Evolutionary conservation across 2,329 filamentous ascomycete species (phyloP).

Genomic region (Colletotrichum zoysiae): DNA sequence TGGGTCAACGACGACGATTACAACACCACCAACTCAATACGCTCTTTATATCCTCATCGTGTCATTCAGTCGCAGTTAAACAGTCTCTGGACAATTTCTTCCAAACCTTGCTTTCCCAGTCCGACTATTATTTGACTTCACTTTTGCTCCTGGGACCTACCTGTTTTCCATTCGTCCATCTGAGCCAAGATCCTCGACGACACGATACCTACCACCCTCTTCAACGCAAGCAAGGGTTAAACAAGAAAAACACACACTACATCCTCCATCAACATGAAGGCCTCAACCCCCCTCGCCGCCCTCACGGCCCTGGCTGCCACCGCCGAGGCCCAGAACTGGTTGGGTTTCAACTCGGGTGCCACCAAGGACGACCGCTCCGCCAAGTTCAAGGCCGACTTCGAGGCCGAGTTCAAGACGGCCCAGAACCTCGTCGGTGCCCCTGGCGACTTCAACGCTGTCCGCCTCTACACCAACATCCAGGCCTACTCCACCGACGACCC

Average conservation of each 20-base stretch:
- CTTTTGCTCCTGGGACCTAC: conserved; percentile 10
- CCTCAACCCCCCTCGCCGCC: conserved; percentile 53
- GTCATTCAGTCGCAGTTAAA: conserved; percentile 17
- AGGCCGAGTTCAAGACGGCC: conserved; percentile 59
- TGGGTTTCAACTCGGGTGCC: conserved; percentile 67
- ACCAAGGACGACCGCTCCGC: conserved; percentile 60
- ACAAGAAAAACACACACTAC: not conserved
- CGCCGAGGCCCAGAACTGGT: conserved; percentile 60
- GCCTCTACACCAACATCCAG: conserved; percentile 77
- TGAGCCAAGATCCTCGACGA: not conserved
- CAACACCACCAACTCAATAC: conserved; percentile 20
- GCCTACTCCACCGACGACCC: conserved; percentile 78
- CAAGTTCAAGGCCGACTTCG: conserved; percentile 66
- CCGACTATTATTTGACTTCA: not conserved
- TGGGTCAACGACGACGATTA: conserved; percentile 29
- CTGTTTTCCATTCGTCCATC: conserved; percentile 11
- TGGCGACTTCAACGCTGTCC: conserved; percentile 69
- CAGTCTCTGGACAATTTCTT: conserved; percentile 23
- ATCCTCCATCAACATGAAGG: conserved; percentile 50
- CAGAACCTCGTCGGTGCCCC: conserved; percentile 60
- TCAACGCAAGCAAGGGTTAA: not conserved
- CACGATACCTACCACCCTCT: not conserved
- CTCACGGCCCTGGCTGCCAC: conserved; percentile 56
- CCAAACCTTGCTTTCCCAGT: not conserved
- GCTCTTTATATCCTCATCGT: conserved; percentile 30